phyloP scores from a whole-genome alignment of 164 flowering plant species.

The Chimonanthus praecox region DNA sequence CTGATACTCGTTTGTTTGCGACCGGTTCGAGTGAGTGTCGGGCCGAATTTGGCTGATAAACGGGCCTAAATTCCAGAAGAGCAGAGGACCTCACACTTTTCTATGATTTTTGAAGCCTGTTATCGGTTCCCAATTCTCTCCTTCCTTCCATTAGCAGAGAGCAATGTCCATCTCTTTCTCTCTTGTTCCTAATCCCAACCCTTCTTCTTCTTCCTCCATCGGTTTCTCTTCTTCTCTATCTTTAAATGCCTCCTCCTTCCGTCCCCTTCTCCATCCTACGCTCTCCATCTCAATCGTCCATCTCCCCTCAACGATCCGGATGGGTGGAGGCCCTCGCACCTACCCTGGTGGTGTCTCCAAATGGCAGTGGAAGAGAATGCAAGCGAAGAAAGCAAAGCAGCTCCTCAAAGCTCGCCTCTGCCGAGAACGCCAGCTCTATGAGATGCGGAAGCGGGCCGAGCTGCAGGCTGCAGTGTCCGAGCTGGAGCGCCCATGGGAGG shows the following conservation, averaged over 20 bases:
- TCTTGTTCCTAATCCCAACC: background rate
- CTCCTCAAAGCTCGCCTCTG: slow-evolving; percentile 74
- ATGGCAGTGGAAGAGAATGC: slow-evolving; percentile 98
- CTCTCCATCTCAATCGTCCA: slow-evolving; percentile 9
- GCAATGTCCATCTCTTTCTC: too few relatives aligned
- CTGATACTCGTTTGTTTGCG: too few relatives aligned
- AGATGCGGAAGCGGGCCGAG: slow-evolving; percentile 91
- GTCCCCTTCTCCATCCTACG: background rate
- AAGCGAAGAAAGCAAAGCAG: slow-evolving; percentile 70
- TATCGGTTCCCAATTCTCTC: too few relatives aligned
- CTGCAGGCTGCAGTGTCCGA: slow-evolving; percentile 75
- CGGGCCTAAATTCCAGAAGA: too few relatives aligned
- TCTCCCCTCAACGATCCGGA: slow-evolving; percentile 37
- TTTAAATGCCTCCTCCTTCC: slow-evolving; percentile 3
- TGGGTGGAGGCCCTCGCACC: slow-evolving; percentile 91
- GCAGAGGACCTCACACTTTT: too few relatives aligned
- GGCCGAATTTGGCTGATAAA: too few relatives aligned
- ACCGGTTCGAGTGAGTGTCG: too few relatives aligned
- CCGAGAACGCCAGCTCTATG: slow-evolving; percentile 83
- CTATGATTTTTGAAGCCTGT: too few relatives aligned
- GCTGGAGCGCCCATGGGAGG: slow-evolving; percentile 92
- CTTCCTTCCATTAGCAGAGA: too few relatives aligned
- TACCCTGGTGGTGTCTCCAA: slow-evolving; percentile 90
- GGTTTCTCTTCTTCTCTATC: slow-evolving; percentile 13
- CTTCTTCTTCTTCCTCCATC: background rate